Percentiles rank a stretch among this genome's conserved stretches.
Evolutionary conservation across 2,329 filamentous ascomycete genomes (phyloP).

Genomic region (Arthrobotrys conoides): DNA sequence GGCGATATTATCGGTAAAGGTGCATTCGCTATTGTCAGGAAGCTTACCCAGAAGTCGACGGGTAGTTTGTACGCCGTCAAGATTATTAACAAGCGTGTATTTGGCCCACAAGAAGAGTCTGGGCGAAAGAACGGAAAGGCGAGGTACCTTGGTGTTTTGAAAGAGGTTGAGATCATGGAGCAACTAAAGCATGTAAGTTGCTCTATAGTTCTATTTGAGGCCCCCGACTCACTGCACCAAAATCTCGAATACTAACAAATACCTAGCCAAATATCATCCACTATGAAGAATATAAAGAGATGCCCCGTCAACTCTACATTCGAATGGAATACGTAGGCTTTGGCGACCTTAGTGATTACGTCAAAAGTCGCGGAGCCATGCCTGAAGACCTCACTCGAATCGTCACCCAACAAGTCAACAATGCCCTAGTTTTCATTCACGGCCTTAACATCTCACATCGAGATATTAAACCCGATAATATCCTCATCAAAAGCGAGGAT

Average conservation of each 20-base stretch:
- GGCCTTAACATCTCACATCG: slow-evolving; percentile 91
- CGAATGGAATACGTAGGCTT: slow-evolving; percentile 93
- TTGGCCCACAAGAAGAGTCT: slow-evolving; percentile 67
- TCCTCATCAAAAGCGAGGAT: slow-evolving; percentile 80
- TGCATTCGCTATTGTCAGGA: slow-evolving; percentile 94
- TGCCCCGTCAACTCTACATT: slow-evolving; percentile 86
- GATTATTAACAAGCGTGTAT: slow-evolving; percentile 91
- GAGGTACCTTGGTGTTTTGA: slow-evolving; percentile 75
- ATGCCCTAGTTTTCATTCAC: slow-evolving; percentile 89
- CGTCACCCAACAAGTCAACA: slow-evolving; percentile 82
- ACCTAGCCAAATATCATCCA: slow-evolving; percentile 85
- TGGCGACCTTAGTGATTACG: slow-evolving; percentile 84
- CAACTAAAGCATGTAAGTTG: slow-evolving; percentile 81
- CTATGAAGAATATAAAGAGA: slow-evolving; percentile 89
- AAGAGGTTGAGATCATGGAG: slow-evolving; percentile 97
- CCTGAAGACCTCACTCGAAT: slow-evolving; percentile 77
- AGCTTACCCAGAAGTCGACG: slow-evolving; percentile 86
- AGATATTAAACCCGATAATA: slow-evolving; percentile 99
- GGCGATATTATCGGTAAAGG: slow-evolving; percentile 87
- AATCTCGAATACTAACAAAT: slow-evolving; percentile 51
- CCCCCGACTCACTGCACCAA: neutral
- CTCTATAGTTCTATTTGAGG: slow-evolving; percentile 69
- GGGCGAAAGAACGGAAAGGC: slow-evolving; percentile 58
- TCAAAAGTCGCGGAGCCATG: slow-evolving; percentile 75
- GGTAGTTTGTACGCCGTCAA: slow-evolving; percentile 90